Base-by-base conservation (phyloP, 352 stramenopile genomes). In the Phytophthora fragariae region DNA sequence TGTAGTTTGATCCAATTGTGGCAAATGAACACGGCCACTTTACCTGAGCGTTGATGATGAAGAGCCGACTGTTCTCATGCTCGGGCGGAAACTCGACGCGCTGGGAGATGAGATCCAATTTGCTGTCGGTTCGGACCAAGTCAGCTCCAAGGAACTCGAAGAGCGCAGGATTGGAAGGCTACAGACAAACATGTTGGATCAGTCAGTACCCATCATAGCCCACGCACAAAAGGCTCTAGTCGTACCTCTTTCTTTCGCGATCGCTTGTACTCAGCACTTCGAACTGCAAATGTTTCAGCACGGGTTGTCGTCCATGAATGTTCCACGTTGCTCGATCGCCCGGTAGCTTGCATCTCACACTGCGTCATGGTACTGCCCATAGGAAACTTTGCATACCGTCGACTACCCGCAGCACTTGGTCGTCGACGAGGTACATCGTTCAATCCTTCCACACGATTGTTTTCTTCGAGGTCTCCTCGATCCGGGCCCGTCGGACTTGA, bases 11-110 rank as follows among this genome's bases (percentile, higher is more conserved):
- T n/a, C 15, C 44, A 21, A 2, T 39, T 2, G 55, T 35, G 33
- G 27, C 41, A 53, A 65, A 27, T 33, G 41, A 49, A 14, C 11
- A n/a, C 11, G 5, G 17, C 1, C 11, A 27, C 24, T 56, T 29
- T 84, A 92, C 85, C 83, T 93, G 89, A 29, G 85, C 84, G 66
- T 96, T 94, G 70, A 96, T 84, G 61, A 96, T 86, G 64, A 96
- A 94, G 21, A 96, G 72, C 17, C 82, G 86, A 68, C 84, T 82
- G 52, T 84, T 73, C 3, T 73, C 79, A 44, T 87, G 70, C n/a
- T 91, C 69, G 5, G 77, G 73, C 15, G 89, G 84, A 17, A 94
- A 78, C 44, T 91, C 77, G 8, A 96, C 76, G n/a, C 82, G 86
- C 65, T 94, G 77, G 0, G 84, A 89, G 59, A 96, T 90, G 24